phyloP scores from a whole-genome alignment of 192 early-diverging fungal species.

The Rhizoclosmatium sp. region DNA sequence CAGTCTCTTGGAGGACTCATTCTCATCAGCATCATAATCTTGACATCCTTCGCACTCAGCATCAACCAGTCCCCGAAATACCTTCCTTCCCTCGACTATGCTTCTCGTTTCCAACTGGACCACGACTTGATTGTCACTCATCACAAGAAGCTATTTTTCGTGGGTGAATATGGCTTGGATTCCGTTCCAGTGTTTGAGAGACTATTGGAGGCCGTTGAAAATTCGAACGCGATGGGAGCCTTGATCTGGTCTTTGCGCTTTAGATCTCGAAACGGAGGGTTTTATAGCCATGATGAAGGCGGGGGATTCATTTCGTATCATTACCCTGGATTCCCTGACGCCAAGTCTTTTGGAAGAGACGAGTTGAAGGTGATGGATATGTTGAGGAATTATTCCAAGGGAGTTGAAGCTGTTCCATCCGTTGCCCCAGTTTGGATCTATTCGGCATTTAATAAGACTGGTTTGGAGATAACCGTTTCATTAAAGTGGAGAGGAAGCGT shows the following conservation, averaged over 20 bases:
- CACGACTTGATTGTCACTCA: not conserved
- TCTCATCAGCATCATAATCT: not conserved
- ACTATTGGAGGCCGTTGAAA: slow-evolving; percentile 11
- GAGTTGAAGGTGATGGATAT: slow-evolving; percentile 1
- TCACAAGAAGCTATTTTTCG: slow-evolving; percentile 45
- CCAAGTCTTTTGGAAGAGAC: not conserved
- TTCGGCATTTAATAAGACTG: not conserved
- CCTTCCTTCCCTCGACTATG: not conserved
- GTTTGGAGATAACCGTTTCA: not conserved
- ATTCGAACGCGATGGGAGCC: slow-evolving; percentile 39
- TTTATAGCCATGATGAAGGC: slow-evolving; percentile 36
- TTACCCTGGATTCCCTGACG: slow-evolving; percentile 3
- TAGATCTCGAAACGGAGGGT: slow-evolving; percentile 51
- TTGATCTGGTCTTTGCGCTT: slow-evolving; percentile 57
- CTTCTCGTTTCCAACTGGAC: slow-evolving; percentile 28
- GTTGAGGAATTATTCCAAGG: not conserved
- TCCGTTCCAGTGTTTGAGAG: slow-evolving; percentile 3
- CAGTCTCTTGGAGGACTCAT: not conserved
- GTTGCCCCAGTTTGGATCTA: not conserved
- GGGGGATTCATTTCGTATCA: slow-evolving; percentile 25
- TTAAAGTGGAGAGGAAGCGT: slow-evolving; percentile 22
- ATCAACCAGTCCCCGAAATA: not conserved
- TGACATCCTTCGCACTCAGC: not conserved
- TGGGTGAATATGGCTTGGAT: slow-evolving; percentile 55
- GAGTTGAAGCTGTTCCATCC: not conserved